Evolutionary conservation across 2,329 filamentous ascomycete species (phyloP), one percentile per base, ranked within the genome.

Genomic region (Pseudogymnoascus sp.): DNA sequence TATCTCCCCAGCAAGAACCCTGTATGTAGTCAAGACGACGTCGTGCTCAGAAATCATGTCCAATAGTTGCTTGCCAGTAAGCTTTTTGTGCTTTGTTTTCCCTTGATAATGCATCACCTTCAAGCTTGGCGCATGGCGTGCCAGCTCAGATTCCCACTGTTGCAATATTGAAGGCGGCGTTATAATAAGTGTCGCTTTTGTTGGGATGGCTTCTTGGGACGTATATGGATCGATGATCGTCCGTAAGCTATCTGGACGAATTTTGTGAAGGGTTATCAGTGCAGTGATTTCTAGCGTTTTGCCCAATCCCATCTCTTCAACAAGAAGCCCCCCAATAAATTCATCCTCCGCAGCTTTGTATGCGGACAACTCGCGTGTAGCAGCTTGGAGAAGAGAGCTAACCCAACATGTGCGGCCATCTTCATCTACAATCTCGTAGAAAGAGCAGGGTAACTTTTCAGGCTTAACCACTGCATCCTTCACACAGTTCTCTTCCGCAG

Each of bases 241-340:
- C 19, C 13, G 48, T 30, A 56, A 39, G 9, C 61, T 41, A 15
- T 61, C 56, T 33, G 65, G 60, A 28, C 81, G 79, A 37, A 5
- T 2, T 30, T 71, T 75, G 68, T 92, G 83, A 21, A 87, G 74
- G 6, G 82, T 75, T n/a, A 91, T 81, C 9, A 92, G 75, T 3
- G 85, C 80, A 45, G 91, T 82, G 2, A 89, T 77, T 72, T 92
- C 89, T 2, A 92, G 76, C 0, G 89, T 92, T 71, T 92, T 92
- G 1, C 89, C 89, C 1, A 92, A 75, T 0, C 89, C 89, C 89
- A 92, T 92, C 71, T 92, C 89, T 68, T 92, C 89, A 0, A 87
- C 84, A 4, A 92, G 74, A 55, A 90, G 85, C 0, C 88, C 88
- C 34, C 78, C 78, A 34, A 68, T 71, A 1, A 77, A 61, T 13